A percentile compares a stretch with the other conserved stretches of the same genome.
These are phyloP conservation scores for Ceratocystiopsis minuta DNA, from an alignment of 2,329 filamentous ascomycete genomes.

Conservation along the genomic window DNA sequence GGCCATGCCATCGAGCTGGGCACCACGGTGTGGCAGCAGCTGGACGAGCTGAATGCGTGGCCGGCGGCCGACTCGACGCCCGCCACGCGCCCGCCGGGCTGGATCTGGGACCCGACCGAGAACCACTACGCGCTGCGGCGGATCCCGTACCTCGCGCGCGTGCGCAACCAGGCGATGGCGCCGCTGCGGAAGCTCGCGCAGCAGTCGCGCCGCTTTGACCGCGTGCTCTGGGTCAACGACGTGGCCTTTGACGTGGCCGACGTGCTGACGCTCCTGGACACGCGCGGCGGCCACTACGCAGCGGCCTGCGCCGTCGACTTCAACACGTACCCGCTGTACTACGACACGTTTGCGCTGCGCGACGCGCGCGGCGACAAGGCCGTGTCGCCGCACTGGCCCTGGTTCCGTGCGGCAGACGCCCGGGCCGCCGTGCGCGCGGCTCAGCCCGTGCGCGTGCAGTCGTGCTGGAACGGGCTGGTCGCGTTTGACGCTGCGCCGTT, in stretches of 20 bases:
- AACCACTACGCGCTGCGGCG: conserved; percentile 38
- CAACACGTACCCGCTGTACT: conserved; percentile 31
- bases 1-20: conserved; percentile 39
- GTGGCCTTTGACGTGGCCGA: conserved; percentile 39
- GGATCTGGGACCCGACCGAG: conserved; percentile 36
- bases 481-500: conserved; percentile 27
- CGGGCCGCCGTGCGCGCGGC: conserved; percentile 28
- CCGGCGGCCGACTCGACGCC: conserved; percentile 13
- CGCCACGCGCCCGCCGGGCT: conserved; percentile 29
- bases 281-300: conserved; percentile 35
- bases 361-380: conserved; percentile 34
- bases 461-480: conserved; percentile 51
- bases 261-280: conserved; percentile 33
- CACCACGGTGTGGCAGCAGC: conserved; percentile 32
- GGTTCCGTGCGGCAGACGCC: conserved; percentile 28
- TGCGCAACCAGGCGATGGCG: conserved; percentile 45
- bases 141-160: conserved; percentile 47
- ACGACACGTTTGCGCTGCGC: conserved; percentile 43
- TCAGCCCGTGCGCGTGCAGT: conserved; percentile 38
- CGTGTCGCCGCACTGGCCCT: conserved; percentile 37
- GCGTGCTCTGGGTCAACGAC: conserved; percentile 42
- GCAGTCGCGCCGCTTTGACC: conserved; percentile 31
- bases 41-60: conserved; percentile 31
- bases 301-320: conserved; percentile 45
- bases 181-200: conserved; percentile 32